Conservation (phyloP, 768 basidiomycete species). For the Leccinellum albellum region DNA sequence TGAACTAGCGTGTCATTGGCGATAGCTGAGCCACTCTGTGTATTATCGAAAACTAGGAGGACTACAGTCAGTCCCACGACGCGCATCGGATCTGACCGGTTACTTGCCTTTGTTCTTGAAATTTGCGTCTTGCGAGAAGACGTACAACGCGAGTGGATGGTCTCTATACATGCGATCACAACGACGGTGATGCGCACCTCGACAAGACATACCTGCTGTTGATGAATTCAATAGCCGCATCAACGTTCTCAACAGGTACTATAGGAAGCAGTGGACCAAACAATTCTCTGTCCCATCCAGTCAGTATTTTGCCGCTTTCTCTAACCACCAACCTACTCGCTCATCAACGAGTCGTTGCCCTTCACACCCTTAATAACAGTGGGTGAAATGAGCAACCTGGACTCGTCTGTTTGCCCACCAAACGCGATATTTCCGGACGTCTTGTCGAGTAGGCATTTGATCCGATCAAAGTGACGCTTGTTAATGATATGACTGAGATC, state of each 20-base stretch:
- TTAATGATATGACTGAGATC: constrained; percentile 53
- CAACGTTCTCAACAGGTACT: constrained; percentile 63
- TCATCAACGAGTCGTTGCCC: constrained; percentile 68
- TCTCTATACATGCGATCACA: constrained; percentile 41
- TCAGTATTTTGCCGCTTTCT: background rate
- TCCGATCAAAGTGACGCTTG: constrained; percentile 49
- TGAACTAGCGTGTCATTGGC: constrained; percentile 73
- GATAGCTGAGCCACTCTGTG: constrained; percentile 65
- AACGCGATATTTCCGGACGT: constrained; percentile 63
- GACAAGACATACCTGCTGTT: constrained; percentile 46
- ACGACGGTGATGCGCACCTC: background rate
- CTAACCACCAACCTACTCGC: constrained; percentile 47
- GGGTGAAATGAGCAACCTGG: constrained; percentile 62
- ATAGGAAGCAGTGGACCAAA: constrained; percentile 83
- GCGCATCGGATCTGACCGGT: background rate
- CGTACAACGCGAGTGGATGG: constrained; percentile 72
- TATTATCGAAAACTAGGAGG: constrained; percentile 57
- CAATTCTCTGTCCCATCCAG: constrained; percentile 54
- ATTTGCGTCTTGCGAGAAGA: constrained; percentile 59
- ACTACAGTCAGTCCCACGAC: background rate
- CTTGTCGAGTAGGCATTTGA: constrained; percentile 58
- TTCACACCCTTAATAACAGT: constrained; percentile 66
- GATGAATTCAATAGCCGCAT: constrained; percentile 69
- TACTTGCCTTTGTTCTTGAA: constrained; percentile 59
- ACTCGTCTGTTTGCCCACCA: constrained; percentile 60